Evolutionary conservation across 2,329 filamentous ascomycete species (phyloP).

Genomic region (Alternaria longipes): DNA sequence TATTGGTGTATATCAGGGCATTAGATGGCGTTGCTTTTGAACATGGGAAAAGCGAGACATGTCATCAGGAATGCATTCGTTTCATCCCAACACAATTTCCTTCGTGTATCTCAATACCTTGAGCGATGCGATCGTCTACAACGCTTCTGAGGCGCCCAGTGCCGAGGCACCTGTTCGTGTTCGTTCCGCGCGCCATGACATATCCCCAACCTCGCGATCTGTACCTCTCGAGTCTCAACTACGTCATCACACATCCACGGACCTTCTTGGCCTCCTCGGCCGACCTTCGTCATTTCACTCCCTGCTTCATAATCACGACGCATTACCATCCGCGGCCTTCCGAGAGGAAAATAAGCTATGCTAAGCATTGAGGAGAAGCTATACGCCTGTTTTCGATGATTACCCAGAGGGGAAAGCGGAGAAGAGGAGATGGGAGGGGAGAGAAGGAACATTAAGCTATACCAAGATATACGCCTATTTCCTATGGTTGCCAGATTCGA

Average conservation of each 20-base stretch:
- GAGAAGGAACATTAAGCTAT: background rate
- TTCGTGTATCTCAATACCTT: background rate
- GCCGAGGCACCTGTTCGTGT: background rate
- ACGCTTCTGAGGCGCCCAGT: background rate
- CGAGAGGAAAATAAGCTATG: background rate
- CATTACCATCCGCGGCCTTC: background rate
- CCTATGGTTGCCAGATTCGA: background rate
- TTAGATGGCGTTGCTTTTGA: background rate
- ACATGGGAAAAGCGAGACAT: background rate
- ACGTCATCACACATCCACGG: slow-evolving; percentile 1
- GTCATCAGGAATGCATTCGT: background rate
- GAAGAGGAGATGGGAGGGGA: background rate
- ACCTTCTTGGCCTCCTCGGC: background rate
- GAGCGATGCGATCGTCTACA: background rate
- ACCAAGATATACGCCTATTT: slow-evolving; percentile 1
- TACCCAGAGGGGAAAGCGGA: background rate
- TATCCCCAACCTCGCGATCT: background rate
- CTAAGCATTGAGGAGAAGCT: slow-evolving; percentile 11
- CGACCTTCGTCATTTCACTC: background rate
- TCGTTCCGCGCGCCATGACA: slow-evolving; percentile 1
- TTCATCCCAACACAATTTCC: background rate
- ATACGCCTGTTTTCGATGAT: slow-evolving; percentile 7
- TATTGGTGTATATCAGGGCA: background rate
- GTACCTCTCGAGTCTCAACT: background rate
- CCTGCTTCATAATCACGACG: background rate